Conservation (phyloP, 1,284 basidiomycete genomes). For the Ustilago lituana region DNA sequence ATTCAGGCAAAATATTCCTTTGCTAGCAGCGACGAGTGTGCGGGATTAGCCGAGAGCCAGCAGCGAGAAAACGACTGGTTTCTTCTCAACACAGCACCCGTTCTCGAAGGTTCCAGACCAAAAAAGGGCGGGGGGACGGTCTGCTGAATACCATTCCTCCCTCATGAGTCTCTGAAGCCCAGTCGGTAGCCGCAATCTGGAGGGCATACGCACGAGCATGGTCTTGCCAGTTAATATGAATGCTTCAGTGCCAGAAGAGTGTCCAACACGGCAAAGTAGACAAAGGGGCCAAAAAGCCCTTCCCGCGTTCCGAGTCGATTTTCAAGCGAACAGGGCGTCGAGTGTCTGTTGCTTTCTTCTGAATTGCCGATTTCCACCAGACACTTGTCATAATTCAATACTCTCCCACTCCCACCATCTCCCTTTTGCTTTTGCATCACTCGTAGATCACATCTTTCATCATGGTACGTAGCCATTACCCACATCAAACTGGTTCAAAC, state of each 20-base stretch:
- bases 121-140: background rate
- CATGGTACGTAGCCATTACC: constrained; percentile 23
- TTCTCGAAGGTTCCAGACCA: constrained; percentile 37
- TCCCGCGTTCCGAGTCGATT: constrained; percentile 34
- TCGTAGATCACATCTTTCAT: constrained; percentile 8
- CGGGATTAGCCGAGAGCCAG: constrained; percentile 25
- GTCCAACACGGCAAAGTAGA: too few relatives aligned
- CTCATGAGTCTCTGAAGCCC: too few relatives aligned
- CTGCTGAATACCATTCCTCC: too few relatives aligned
- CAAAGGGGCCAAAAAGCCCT: too few relatives aligned
- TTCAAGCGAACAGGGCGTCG: background rate
- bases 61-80: too few relatives aligned
- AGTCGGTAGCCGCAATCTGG: too few relatives aligned
- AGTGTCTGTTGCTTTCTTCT: constrained; percentile 19
- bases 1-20: too few relatives aligned
- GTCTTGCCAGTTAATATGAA: too few relatives aligned
- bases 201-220: too few relatives aligned
- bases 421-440: constrained; percentile 1
- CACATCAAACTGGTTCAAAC: too few relatives aligned
- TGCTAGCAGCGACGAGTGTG: too few relatives aligned
- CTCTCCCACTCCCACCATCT: background rate
- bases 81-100: background rate
- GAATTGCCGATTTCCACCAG: background rate
- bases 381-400: background rate
- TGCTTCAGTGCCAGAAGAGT: too few relatives aligned